Percentiles rank a stretch among this genome's conserved stretches.
phyloP scores from a whole-genome alignment of 345 rosid genomes.

The Salix udensis region DNA sequence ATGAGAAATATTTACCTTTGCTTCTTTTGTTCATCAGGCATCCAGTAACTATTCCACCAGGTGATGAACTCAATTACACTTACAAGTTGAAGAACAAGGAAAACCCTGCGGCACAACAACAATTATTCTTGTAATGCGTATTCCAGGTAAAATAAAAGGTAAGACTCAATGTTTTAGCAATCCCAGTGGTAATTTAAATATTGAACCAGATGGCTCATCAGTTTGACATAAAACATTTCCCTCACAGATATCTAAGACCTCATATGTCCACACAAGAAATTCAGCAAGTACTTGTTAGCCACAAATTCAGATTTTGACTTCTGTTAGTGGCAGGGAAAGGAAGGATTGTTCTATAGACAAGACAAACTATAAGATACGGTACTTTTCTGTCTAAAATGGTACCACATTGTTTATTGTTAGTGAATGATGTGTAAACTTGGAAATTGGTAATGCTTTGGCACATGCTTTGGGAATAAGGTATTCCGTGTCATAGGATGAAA shows the following conservation, averaged over 20 bases:
- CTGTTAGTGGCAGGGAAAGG: no score
- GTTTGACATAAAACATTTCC: no score
- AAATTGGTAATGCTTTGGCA: no score
- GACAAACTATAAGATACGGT: no score
- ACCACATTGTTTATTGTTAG: no score
- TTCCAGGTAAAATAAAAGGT: background rate
- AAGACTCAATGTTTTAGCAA: background rate
- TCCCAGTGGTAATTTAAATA: background rate
- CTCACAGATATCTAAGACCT: no score
- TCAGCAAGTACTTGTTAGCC: no score
- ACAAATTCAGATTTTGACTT: no score
- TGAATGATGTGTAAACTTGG: no score
- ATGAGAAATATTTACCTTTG: conserved; percentile 40
- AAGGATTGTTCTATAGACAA: no score
- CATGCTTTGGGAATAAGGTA: background rate
- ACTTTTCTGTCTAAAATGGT: no score
- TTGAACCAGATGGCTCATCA: background rate
- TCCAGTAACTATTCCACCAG: conserved; percentile 92
- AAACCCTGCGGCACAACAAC: conserved; percentile 40
- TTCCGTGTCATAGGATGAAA: background rate
- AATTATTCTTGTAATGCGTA: background rate
- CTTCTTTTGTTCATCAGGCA: conserved; percentile 52
- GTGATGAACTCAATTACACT: conserved; percentile 76
- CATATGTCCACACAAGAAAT: no score
- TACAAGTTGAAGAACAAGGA: conserved; percentile 79